Evolutionary conservation across 352 stramenopile species (phyloP).

Genomic region (Phytopythium aichiense): DNA sequence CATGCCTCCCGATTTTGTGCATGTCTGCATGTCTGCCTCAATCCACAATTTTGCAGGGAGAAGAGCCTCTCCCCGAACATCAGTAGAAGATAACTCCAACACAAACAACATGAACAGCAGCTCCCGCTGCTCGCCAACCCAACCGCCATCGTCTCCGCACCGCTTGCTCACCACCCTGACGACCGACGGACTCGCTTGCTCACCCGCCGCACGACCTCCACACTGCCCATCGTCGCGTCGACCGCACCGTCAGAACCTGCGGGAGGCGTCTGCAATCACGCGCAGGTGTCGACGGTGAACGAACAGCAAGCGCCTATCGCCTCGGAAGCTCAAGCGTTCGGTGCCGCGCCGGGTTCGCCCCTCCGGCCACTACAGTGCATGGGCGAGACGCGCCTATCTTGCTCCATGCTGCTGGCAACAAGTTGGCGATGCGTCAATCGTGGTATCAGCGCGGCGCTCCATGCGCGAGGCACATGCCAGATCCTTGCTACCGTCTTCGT

Average conservation of each 20-base stretch:
- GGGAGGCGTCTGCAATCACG: not conserved
- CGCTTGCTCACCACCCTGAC: too few species aligned
- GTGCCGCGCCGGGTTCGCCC: not conserved
- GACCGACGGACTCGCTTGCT: too few species aligned
- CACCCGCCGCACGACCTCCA: not conserved
- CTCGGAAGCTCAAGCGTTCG: not conserved
- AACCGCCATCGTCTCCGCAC: too few species aligned
- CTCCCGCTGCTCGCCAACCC: too few species aligned
- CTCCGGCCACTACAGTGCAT: not conserved
- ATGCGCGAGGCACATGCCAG: not conserved
- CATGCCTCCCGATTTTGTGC: not conserved
- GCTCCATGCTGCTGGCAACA: too few species aligned
- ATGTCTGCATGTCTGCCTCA: not conserved
- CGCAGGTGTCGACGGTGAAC: not conserved
- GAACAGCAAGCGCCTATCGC: not conserved
- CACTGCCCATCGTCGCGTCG: not conserved
- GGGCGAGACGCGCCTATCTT: not conserved
- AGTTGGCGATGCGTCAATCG: too few species aligned
- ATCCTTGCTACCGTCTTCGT: not conserved
- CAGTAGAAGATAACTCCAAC: not conserved
- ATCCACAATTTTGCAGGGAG: slow-evolving; percentile 1
- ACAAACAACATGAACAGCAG: not conserved
- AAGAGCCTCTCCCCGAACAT: not conserved
- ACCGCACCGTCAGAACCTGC: not conserved
- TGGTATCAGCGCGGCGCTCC: not conserved